Evolutionary conservation across 352 stramenopile species (phyloP).

Genomic region (Elongisporangium anandrum): DNA sequence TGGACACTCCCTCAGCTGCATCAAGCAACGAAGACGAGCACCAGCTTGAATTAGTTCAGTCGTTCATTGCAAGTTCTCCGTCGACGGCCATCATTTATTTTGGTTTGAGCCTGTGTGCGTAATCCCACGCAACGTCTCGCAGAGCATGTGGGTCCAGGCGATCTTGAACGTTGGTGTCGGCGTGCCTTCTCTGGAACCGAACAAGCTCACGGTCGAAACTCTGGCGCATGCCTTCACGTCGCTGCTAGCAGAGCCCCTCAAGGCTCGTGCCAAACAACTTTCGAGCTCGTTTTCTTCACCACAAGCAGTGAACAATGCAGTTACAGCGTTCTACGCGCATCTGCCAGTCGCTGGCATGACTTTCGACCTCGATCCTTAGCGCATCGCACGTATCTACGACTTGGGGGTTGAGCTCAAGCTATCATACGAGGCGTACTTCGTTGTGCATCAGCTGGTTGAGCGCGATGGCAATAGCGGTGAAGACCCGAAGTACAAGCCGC

Average conservation of each 20-base stretch:
- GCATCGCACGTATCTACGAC: conserved; percentile 69
- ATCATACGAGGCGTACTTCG: conserved; percentile 64
- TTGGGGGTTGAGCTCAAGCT: conserved; percentile 57
- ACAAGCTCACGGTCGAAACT: conserved; percentile 28
- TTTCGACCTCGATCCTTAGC: conserved; percentile 59
- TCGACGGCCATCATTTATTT: no score
- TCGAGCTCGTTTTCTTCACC: conserved; percentile 29
- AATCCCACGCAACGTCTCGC: conserved; percentile 26
- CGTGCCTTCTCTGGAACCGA: conserved; percentile 29
- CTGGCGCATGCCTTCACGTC: conserved; percentile 34
- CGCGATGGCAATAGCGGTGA: conserved; percentile 5
- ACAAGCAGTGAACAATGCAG: conserved; percentile 40
- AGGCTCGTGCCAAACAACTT: conserved; percentile 34
- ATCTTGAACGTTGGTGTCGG: conserved; percentile 36
- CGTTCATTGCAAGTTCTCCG: no score
- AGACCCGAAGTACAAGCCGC: conserved; percentile 74
- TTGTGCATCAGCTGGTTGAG: conserved; percentile 55
- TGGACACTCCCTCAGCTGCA: conserved; percentile 26
- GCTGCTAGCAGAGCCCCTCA: conserved; percentile 14
- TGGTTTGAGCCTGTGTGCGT: conserved; percentile 51
- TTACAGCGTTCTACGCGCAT: conserved; percentile 57
- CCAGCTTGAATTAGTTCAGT: no score
- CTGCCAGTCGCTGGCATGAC: conserved; percentile 61
- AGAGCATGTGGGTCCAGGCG: conserved; percentile 52
- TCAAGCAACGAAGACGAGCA: no score